These are phyloP conservation scores for Sordariomycetes sp. DNA, from an alignment of 2,329 filamentous ascomycete genomes.

Conservation along the genomic window DNA sequence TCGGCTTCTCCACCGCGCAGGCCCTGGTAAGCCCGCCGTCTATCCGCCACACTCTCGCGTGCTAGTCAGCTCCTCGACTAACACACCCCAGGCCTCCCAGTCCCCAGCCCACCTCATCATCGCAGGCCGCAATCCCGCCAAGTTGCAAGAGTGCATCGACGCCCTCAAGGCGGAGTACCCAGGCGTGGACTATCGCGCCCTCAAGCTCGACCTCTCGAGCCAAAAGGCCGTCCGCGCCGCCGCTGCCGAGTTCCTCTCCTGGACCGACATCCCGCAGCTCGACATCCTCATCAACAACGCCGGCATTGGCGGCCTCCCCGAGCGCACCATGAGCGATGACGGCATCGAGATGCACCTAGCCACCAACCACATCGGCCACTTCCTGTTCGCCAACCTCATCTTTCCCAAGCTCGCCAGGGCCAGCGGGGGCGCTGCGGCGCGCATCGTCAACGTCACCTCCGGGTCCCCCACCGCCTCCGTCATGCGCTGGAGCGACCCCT, in stretches of 20 bases:
- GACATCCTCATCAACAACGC: background rate
- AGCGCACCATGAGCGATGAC: constrained; percentile 18
- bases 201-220: constrained; percentile 26
- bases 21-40: constrained; percentile 9
- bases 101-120: constrained; percentile 25
- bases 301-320: constrained; percentile 22
- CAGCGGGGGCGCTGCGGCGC: constrained; percentile 14
- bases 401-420: constrained; percentile 21
- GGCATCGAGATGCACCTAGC: constrained; percentile 24
- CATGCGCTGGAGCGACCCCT: constrained; percentile 29
- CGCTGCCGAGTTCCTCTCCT: constrained; percentile 18
- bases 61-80: background rate
- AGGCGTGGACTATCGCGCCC: constrained; percentile 17
- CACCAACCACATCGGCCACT: constrained; percentile 26
- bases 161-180: constrained; percentile 20
- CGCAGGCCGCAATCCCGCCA: constrained; percentile 24
- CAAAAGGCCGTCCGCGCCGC: constrained; percentile 25
- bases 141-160: constrained; percentile 23
- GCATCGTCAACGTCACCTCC: constrained; percentile 31
- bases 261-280: constrained; percentile 17
- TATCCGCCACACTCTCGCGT: background rate
- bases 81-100: constrained; percentile 10
- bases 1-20: constrained; percentile 24
- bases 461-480: constrained; percentile 19
- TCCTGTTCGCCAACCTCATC: constrained; percentile 23